Evolutionary conservation across 2,329 filamentous ascomycete genomes (phyloP), one percentile per base, ranked within the genome.

Genomic region (Aspergillus neotritici): DNA sequence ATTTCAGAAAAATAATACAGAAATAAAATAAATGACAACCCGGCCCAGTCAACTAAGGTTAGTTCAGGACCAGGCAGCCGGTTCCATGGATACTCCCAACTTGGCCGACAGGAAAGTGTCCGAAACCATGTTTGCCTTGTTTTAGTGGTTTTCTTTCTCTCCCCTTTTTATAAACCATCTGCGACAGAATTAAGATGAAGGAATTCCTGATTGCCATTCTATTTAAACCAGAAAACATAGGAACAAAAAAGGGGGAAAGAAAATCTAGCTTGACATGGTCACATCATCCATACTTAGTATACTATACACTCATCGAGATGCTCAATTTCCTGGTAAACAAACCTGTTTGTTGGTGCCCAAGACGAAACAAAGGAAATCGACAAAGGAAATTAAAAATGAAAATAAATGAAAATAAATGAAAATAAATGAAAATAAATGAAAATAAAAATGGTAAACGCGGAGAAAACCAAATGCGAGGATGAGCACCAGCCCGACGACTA

Each of bases 241-340:
- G 31, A 34, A 34, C 17, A 17, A n/a, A 37, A 33, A 31, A 35
- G 28, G 8, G n/a, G 34, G 29, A 29, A 35, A 40, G 36, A 35
- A 37, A 46, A 39, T 54, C 47, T 54, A 52, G 41, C 17, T 48
- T 43, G 43, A 44, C 48, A 52, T 54, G 49, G 34, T 51, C 49
- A 45, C 48, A 48, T 54, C 39, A 49, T 44, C 49, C 50, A 50
- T 53, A 53, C 48, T 51, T 45, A 25, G 21, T 25, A 35, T 52
- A 54, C 48, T 52, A 40, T 52, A 53, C 50, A 52, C 21, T 31
- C 36, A 12, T 38, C 17, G 25, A 38, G 25, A 38, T 38, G 36
- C 36, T 14, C 13, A 38, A 15, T 13, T 15, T 21, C 25, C 31
- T 29, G 36, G 13, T 38, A 13, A 38, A 38, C 12, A 21, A 25